Evolutionary conservation across 2,329 filamentous ascomycete genomes (phyloP).

Genomic region (Zymoseptoria tritici): DNA sequence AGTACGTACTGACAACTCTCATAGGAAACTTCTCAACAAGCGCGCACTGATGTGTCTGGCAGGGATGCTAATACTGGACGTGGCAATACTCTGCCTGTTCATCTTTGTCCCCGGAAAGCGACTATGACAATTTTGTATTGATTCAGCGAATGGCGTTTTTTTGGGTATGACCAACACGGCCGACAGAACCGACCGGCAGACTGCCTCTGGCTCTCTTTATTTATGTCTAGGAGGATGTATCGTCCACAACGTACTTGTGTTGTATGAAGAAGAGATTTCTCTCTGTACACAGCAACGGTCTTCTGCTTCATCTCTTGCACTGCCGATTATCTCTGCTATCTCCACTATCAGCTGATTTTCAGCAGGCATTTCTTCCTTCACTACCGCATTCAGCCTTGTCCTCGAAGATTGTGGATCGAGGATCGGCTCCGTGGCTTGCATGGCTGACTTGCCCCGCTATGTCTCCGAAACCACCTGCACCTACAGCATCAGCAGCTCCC

Average conservation of each 20-base stretch:
- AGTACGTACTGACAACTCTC: slow-evolving; percentile 4
- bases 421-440: background rate
- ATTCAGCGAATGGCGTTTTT: slow-evolving; percentile 1
- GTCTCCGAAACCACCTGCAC: background rate
- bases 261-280: background rate
- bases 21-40: slow-evolving; percentile 67
- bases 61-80: slow-evolving; percentile 67
- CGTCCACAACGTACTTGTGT: background rate
- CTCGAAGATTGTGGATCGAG: background rate
- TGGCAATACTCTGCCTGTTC: slow-evolving; percentile 80
- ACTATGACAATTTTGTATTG: slow-evolving; percentile 42
- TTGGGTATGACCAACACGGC: slow-evolving; percentile 5
- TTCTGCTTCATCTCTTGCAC: background rate
- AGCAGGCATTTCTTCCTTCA: background rate
- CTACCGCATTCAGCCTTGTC: background rate
- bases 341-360: background rate
- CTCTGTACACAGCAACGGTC: background rate
- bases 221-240: background rate
- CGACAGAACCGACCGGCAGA: slow-evolving; percentile 4
- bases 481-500: background rate
- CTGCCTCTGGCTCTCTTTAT: background rate
- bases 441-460: background rate
- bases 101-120: slow-evolving; percentile 89
- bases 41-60: slow-evolving; percentile 73
- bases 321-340: background rate